phyloP scores from a whole-genome alignment of 306 rosid genomes.

The Canavalia ensiformis region DNA sequence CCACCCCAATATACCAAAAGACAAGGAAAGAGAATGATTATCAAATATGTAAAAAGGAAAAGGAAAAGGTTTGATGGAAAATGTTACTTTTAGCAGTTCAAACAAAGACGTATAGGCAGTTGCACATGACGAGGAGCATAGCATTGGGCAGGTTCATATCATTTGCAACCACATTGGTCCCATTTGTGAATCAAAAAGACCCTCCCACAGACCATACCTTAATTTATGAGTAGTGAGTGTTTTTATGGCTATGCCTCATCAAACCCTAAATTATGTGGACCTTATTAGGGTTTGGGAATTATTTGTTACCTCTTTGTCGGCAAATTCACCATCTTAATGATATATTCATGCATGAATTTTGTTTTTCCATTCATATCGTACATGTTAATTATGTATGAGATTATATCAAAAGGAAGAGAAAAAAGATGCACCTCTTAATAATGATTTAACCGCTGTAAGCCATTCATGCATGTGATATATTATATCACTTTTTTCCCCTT shows the following conservation, averaged over 20 bases:
- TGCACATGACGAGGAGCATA: constrained; percentile 53
- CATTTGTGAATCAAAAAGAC: constrained; percentile 29
- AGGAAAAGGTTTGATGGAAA: constrained; percentile 46
- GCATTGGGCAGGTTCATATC: constrained; percentile 49
- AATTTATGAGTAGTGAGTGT: constrained; percentile 12
- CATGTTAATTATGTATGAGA: constrained; percentile 11
- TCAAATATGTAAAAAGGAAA: constrained; percentile 48
- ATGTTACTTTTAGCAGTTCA: constrained; percentile 55
- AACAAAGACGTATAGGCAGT: constrained; percentile 47
- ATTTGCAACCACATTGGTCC: constrained; percentile 47
- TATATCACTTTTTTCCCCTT: constrained; percentile 42
- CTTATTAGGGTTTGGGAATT: constrained; percentile 32
- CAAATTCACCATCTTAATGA: constrained; percentile 26
- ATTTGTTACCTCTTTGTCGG: constrained; percentile 33
- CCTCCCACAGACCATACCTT: constrained; percentile 16
- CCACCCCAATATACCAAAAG: constrained; percentile 45
- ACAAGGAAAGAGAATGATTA: constrained; percentile 49
- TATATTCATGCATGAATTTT: constrained; percentile 9
- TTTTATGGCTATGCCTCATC: background rate
- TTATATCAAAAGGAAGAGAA: constrained; percentile 41
- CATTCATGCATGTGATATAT: constrained; percentile 50
- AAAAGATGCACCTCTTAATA: constrained; percentile 28
- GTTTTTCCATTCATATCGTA: constrained; percentile 17
- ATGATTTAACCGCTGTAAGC: constrained; percentile 48
- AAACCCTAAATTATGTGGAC: constrained; percentile 42